Base-by-base conservation (phyloP, 2,329 filamentous ascomycete species). In the Neodidymelliopsis sp. region DNA sequence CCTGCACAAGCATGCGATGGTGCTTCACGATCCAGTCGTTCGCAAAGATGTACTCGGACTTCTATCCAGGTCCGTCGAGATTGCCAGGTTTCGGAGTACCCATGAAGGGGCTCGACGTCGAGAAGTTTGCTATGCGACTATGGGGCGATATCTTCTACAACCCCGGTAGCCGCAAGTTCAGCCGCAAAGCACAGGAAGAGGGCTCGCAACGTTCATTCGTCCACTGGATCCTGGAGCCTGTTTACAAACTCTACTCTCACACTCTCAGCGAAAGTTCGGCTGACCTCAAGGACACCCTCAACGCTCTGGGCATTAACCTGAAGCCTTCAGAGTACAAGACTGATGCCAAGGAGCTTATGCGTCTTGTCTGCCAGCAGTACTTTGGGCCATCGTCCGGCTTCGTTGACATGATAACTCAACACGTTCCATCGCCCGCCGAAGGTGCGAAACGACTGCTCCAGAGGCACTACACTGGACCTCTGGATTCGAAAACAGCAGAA, bases 131-230 rank as follows among this genome's bases (percentile, higher is more conserved):
- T 13, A 83, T 82, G 65, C 83, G 94, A 41, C 78, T 99, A 57
- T 99, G 94, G 94, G 94, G 94, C 16, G 93, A 99, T 69, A 88
- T 99, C 48, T 99, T 94, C 75, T 99, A 89, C 79, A 97, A 97
- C 68, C 91, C 93, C 0, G 81, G 80, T 63, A 96, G 90, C 74
- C 87, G 93, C 54, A 93, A 89, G 47, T 99, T 99, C 65, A 96
- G 91, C 41, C 84, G 94, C 55, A 97, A 96, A 70, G 84, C 86
- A 0, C 76, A 89, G 16, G 93, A 97, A 65, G 87, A 93, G 56
- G 80, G 83, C 10, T 86, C 92, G 4, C 90, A 88, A 72, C 82
- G 94, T 47, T 90, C 91, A 1, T 99, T 99, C 70, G 89, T 97
- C 47, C 87, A 96, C 73, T 99, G 97, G 71, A 83, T 99, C 20